Base-by-base conservation (phyloP, 345 rosid species). In the Lepidium aucheri region DNA sequence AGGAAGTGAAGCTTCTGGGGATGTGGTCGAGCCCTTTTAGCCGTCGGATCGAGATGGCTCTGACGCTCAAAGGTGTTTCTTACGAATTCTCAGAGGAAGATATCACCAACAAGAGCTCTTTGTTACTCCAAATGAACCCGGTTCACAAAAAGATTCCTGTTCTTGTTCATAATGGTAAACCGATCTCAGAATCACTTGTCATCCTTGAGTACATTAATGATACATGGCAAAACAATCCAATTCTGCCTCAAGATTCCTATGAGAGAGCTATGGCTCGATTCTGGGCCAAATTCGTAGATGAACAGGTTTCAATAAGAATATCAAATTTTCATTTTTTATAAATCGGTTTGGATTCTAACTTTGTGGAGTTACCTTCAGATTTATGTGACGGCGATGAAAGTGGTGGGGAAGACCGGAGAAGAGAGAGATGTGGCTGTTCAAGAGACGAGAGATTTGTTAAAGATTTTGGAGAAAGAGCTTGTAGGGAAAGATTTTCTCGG, bases 191-290 rank as follows among this genome's bases (percentile, higher is more conserved):
- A 38, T 83, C 83, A 2, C 69, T 56, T 6, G 45, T 78, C 30
- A 83, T 80, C 18, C 73, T 83, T 10, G 83, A 83, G 6, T 83
- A 83, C 65, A 76, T 81, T 47, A 79, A 81, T 8, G 81, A 78
- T 22, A 81, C 81, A 0, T 76, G 85, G 81, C 32, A 33, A 24
- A 9, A 36, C 9, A 56, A 74, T 52, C 83, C 82, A 5, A 45
- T 79, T 53, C 44, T 79, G 20, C 81, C 83, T 17, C 52, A 33
- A 10, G 77, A 81, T 57, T 79, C 81, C 20, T 58, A 56, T 40
- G 66, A 72, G 1, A 67, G 69, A 68, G 72, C 85, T 57, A 17
- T 11, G 26, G 78, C 81, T 76, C 69, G 78, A 6, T 71, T 79
- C 45, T 79, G 74, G 79, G 67, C 77, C 1, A 74, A 63, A 15